A percentile compares a stretch with the other conserved stretches of the same genome.
These are phyloP conservation scores for Paramyrothecium roridum DNA, from an alignment of 2,329 filamentous ascomycete genomes.

Conservation along the genomic window DNA sequence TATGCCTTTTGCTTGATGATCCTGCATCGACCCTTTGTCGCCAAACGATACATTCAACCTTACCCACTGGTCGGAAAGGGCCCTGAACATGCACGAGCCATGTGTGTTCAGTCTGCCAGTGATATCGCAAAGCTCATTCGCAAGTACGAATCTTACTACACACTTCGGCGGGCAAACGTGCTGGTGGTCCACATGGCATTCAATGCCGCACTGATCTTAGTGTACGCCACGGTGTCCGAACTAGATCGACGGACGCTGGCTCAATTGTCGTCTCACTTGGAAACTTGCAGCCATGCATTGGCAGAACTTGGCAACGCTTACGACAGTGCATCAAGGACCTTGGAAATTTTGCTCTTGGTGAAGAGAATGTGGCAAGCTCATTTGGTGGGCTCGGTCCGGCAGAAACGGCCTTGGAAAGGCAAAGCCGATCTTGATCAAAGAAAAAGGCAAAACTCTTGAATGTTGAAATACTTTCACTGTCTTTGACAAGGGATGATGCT, in stretches of 20 bases:
- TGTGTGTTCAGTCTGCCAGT: slow-evolving; percentile 2
- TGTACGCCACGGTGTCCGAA: slow-evolving; percentile 1
- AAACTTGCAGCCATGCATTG: slow-evolving; percentile 2
- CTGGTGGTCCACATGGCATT: slow-evolving; percentile 1
- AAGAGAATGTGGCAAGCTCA: slow-evolving; percentile 4
- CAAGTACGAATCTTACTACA: not conserved
- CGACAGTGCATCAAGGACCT: not conserved
- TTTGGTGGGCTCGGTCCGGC: too few species aligned
- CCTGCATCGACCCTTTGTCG: slow-evolving; percentile 3
- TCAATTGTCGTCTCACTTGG: not conserved
- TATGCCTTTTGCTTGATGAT: not conserved
- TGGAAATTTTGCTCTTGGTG: slow-evolving; percentile 3
- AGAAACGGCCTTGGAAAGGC: too few species aligned
- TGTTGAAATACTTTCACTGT: too few species aligned
- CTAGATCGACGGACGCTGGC: not conserved
- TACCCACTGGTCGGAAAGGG: not conserved
- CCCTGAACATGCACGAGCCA: slow-evolving; percentile 1
- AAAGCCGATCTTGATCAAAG: too few species aligned
- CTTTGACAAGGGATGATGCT: too few species aligned
- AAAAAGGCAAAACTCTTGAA: too few species aligned
- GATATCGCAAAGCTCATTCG: slow-evolving; percentile 2
- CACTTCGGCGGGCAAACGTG: slow-evolving; percentile 1
- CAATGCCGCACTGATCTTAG: slow-evolving; percentile 3
- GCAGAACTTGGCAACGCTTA: slow-evolving; percentile 3
- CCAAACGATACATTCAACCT: slow-evolving; percentile 1